A percentile compares a stretch with the other conserved stretches of the same genome.
Evolutionary conservation across 768 basidiomycete genomes (phyloP).

Genomic region (Trametes cubensis): DNA sequence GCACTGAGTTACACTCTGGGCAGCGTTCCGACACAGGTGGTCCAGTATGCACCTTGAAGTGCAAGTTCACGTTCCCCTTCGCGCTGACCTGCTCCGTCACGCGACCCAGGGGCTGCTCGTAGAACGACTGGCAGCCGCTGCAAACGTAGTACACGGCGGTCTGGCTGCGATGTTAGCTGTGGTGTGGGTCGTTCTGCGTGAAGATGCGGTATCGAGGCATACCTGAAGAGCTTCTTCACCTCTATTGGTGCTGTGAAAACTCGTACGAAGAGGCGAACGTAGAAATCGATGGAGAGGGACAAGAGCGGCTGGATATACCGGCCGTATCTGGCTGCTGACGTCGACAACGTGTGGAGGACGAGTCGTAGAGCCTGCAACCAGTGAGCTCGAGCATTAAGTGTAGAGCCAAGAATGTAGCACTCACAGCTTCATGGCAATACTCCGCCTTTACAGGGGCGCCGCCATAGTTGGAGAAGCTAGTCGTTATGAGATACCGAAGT

Average conservation of each 20-base stretch:
- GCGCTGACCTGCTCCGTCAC: constrained; percentile 63
- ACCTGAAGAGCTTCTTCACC: constrained; percentile 85
- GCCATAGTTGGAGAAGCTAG: constrained; percentile 93
- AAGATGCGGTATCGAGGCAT: constrained; percentile 32
- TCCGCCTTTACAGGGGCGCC: constrained; percentile 90
- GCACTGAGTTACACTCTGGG: constrained; percentile 74
- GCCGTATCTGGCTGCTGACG: constrained; percentile 89
- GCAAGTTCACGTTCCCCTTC: constrained; percentile 56
- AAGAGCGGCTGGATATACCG: constrained; percentile 87
- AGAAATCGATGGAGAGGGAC: constrained; percentile 95
- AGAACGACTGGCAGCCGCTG: constrained; percentile 76
- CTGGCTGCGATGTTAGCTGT: constrained; percentile 56
- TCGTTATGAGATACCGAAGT: not conserved
- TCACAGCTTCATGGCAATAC: constrained; percentile 90
- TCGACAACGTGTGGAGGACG: constrained; percentile 83
- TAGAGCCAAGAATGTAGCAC: constrained; percentile 29
- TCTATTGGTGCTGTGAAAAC: constrained; percentile 73
- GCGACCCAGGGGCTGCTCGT: constrained; percentile 85
- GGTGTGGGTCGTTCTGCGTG: not conserved
- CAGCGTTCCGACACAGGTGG: constrained; percentile 72
- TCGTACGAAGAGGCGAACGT: constrained; percentile 88
- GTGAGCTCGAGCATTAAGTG: not conserved
- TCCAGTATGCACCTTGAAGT: constrained; percentile 74
- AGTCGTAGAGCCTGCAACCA: constrained; percentile 79
- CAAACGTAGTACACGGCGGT: constrained; percentile 87